Conservation (phyloP, 2,329 filamentous ascomycete genomes). For the Ophiognomonia clavigignenti-juglandacearum region DNA sequence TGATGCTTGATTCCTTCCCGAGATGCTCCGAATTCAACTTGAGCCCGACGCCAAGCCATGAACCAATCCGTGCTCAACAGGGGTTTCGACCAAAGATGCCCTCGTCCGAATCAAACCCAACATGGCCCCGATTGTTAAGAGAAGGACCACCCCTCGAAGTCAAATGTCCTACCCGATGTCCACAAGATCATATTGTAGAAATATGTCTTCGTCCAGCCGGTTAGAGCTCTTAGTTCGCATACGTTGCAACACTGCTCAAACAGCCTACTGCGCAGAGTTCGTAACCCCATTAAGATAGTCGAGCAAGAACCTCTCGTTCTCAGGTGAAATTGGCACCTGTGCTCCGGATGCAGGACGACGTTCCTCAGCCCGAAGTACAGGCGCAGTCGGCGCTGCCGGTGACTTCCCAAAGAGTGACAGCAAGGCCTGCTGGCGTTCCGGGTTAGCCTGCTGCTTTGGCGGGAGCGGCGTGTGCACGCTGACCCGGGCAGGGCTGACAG, state of each 20-base stretch:
- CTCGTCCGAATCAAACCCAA: no score
- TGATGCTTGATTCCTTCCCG: background rate
- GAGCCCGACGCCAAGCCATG: background rate
- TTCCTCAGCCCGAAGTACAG: constrained; percentile 19
- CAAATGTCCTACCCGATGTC: background rate
- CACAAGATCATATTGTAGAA: no score
- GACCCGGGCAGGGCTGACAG: constrained; percentile 19
- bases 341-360: constrained; percentile 1
- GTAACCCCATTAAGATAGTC: constrained; percentile 15
- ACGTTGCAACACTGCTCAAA: background rate
- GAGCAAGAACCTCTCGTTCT: constrained; percentile 16
- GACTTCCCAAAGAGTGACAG: constrained; percentile 61
- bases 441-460: constrained; percentile 30
- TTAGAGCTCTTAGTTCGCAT: background rate
- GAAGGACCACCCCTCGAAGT: background rate
- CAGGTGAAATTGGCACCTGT: constrained; percentile 12
- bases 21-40: background rate
- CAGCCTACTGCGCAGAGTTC: constrained; percentile 7
- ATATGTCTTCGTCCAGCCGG: no score
- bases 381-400: constrained; percentile 21
- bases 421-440: constrained; percentile 40
- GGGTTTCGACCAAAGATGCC: background rate
- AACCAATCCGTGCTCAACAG: background rate
- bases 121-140: background rate
- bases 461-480: constrained; percentile 25